Evolutionary conservation across 331 rosid species (phyloP).

Genomic region (Pyracantha coccinea): DNA sequence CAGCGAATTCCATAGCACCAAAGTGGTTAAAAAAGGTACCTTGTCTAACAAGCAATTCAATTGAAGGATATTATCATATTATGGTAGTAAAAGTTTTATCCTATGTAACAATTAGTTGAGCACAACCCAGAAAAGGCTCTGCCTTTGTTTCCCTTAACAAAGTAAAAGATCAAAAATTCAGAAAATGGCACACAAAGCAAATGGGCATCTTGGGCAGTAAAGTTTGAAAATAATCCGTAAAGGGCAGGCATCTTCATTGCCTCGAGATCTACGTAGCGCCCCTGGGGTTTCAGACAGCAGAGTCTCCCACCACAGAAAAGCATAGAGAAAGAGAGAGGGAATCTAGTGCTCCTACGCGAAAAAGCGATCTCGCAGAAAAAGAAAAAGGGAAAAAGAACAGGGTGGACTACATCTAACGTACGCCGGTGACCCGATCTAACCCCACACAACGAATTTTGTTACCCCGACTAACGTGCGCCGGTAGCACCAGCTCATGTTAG

Average conservation of each 20-base stretch:
- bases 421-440: slow-evolving; percentile 24
- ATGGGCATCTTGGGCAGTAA: background rate
- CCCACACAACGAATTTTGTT: background rate
- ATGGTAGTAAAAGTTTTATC: background rate
- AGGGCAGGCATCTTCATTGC: slow-evolving; percentile 26
- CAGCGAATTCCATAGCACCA: background rate
- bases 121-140: slow-evolving; percentile 4
- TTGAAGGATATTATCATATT: background rate
- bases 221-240: background rate
- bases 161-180: slow-evolving; percentile 8
- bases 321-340: no score
- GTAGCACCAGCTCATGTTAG: background rate
- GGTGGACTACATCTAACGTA: slow-evolving; percentile 33
- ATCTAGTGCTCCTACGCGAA: slow-evolving; percentile 50
- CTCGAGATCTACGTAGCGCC: slow-evolving; percentile 64
- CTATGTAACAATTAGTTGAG: background rate
- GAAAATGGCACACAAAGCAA: slow-evolving; percentile 18
- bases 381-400: slow-evolving; percentile 13
- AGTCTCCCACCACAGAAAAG: background rate
- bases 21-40: background rate
- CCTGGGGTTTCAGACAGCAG: slow-evolving; percentile 32
- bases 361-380: slow-evolving; percentile 27
- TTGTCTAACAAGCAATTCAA: background rate
- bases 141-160: background rate
- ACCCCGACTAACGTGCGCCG: background rate